Evolutionary conservation across 768 basidiomycete genomes (phyloP), one percentile per base, ranked within the genome.

Genomic region (Lentinula sp.): DNA sequence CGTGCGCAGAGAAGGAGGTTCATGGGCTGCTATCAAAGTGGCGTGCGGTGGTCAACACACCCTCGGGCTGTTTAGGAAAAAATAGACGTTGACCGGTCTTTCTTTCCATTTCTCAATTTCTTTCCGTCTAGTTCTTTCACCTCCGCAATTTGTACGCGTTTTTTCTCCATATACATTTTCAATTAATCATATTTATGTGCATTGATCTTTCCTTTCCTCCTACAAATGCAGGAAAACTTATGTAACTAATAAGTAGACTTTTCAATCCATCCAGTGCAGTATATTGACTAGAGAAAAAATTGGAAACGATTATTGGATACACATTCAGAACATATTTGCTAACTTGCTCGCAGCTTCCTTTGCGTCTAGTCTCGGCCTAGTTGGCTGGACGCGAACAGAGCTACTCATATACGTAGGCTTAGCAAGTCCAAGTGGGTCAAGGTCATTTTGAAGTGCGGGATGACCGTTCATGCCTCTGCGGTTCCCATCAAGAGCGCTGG

Each of bases 341-440:
- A 95, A 80, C 71, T 94, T 95, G 70, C 91, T 91, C 18, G 91
- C 93, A 13, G 91, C 91, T 68, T 92, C 87, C 67, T 88, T 79
- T 9, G 93, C 87, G 70, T 97, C 95, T 66, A 96, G 72, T 67
- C 88, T 79, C 48, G 87, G 84, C 65, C 91, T 76, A 42, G 84
- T 84, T 13, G 89, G 86, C 65, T 85, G 85, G 50, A 88, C 79
- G 18, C 87, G 84, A 71, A 94, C 74, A n/a, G 89, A 91, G 53
- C 78, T 79, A 1, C 88, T 79, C 88, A 92, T 86, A 65, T 79
- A 79, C 50, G 79, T 77, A n/a, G 88, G 81, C 59, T 76, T 76
- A 50, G 81, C 74, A 63, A 82, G 81, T 6, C 84, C 87, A 18
- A 91, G 79, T 39, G 90, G 90, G 67, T 91, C 90, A 28, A 85